phyloP scores from a whole-genome alignment of 2,329 filamentous ascomycete genomes.

The Simplicillium sp. region DNA sequence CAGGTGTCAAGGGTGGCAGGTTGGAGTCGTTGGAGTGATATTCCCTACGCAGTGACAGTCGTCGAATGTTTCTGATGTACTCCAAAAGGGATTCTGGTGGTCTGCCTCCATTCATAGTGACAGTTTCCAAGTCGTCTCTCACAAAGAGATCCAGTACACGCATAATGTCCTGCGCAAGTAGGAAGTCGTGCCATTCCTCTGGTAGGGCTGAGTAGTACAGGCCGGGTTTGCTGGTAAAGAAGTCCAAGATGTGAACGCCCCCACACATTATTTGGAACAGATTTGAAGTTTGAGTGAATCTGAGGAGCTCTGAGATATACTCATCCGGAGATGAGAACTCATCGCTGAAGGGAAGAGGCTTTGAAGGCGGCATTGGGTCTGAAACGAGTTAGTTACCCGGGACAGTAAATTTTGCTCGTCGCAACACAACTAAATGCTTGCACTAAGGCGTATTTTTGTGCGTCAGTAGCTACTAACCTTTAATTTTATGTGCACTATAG shows the following conservation, averaged over 20 bases:
- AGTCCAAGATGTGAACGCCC: slow-evolving; percentile 94
- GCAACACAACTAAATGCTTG: too few relatives aligned
- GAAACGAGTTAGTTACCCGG: background rate
- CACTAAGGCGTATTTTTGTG: too few relatives aligned
- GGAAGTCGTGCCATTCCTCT: slow-evolving; percentile 71
- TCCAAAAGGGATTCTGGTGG: slow-evolving; percentile 52
- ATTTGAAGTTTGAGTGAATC: slow-evolving; percentile 64
- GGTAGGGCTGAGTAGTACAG: slow-evolving; percentile 73
- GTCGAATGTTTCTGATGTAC: slow-evolving; percentile 65
- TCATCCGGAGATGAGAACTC: slow-evolving; percentile 63
- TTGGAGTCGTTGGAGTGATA: slow-evolving; percentile 37
- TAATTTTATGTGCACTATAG: too few relatives aligned
- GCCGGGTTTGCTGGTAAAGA: slow-evolving; percentile 78
- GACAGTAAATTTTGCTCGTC: slow-evolving; percentile 1
- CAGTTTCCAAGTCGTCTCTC: slow-evolving; percentile 56
- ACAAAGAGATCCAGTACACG: slow-evolving; percentile 72
- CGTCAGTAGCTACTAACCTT: too few relatives aligned
- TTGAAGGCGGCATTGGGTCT: slow-evolving; percentile 35
- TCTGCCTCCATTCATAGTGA: slow-evolving; percentile 14
- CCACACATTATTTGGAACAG: slow-evolving; percentile 86
- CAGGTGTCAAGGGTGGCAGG: slow-evolving; percentile 52
- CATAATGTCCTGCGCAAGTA: slow-evolving; percentile 62
- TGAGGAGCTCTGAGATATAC: slow-evolving; percentile 70
- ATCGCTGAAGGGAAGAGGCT: slow-evolving; percentile 57
- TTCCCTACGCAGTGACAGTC: slow-evolving; percentile 55